Evolutionary conservation across 2,329 filamentous ascomycete species (phyloP), one percentile per base, ranked within the genome.

Genomic region (Aspergillus sp.): DNA sequence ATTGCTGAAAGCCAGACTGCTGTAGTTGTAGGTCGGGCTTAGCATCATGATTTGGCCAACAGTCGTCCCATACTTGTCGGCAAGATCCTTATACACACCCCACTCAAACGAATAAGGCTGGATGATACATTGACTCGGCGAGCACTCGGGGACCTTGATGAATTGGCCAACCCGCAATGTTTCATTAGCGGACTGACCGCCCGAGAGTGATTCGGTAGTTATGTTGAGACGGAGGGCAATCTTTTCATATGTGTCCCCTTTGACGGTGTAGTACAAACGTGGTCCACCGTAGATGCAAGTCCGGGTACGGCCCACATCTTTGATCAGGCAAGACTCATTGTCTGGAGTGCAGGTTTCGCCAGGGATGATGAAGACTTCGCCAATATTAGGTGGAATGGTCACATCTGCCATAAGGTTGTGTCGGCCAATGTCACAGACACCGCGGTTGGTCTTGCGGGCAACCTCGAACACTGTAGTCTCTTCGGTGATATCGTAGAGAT

Each of bases 81-180:
- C 66, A 3, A 66, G 63, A 45, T 68, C 64, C 53, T 66, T 64
- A 38, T 65, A 66, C 13, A 64, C 63, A 15, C 66, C 66, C 36
- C 43, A 57, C 2, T 13, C 47, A 41, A 68, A 66, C 8, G 48
- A 36, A 12, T 64, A 63, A 2, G 66, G 66, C 21, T 63, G 38
- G 10, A 66, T 49, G 10, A 59, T 50, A 21, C 64, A 66, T 23
- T 49, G 25, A 32, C 60, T 66, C 4, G 62, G 64, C 3, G 19
- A 30, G 39, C 64, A 66, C 51, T 54, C 25, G 2, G 64, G 64
- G 5, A 64, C 43, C 32, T 65, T 64, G 50, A 66, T 15, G 30
- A 60, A 63, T 10, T 63, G 56, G 2, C 62, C 64, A 4, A 53
- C 19, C 1, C n/a, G 21, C 17, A 61, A 38, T 2, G 12, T 39